Percentiles rank a stretch among this genome's conserved stretches.
These are phyloP conservation scores for Epichloe aotearoae DNA, from an alignment of 2,329 filamentous ascomycete genomes.

Conservation along the genomic window DNA sequence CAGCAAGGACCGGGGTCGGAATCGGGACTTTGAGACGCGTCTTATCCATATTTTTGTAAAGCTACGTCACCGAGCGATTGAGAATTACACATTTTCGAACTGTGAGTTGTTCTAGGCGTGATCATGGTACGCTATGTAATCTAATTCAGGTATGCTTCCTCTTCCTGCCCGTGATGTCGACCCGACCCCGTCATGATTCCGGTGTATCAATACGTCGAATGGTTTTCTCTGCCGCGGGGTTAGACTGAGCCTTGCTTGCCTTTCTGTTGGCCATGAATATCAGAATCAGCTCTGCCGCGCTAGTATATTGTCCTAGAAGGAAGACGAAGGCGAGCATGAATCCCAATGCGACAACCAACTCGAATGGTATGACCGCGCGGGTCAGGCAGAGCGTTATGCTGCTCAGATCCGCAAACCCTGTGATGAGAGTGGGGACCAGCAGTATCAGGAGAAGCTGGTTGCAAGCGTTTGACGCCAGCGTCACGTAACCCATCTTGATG, in stretches of 20 bases:
- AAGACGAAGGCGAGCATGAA: conserved; percentile 13
- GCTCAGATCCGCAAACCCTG: conserved; percentile 18
- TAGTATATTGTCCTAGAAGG: conserved; percentile 12
- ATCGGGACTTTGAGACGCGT: no score
- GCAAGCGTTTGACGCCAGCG: conserved; percentile 7
- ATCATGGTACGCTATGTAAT: no score
- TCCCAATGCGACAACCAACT: conserved; percentile 13
- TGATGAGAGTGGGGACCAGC: conserved; percentile 10
- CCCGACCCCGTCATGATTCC: background rate
- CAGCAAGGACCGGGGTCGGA: no score
- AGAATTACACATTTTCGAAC: no score
- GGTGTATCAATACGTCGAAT: background rate
- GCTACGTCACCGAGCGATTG: no score
- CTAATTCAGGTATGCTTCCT: no score
- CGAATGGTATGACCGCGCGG: conserved; percentile 14
- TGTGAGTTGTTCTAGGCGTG: no score
- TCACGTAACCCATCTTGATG: background rate
- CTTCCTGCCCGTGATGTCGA: no score
- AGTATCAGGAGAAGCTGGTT: conserved; percentile 17
- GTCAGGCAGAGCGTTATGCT: conserved; percentile 16
- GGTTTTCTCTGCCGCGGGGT: background rate
- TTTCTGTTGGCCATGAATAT: conserved; percentile 2
- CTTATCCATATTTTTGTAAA: no score
- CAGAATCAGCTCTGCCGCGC: conserved; percentile 10
- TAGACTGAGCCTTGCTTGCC: background rate